A percentile compares a stretch with the other conserved stretches of the same genome.
Conservation (phyloP, 345 rosid species). For the Salix purpurea region DNA sequence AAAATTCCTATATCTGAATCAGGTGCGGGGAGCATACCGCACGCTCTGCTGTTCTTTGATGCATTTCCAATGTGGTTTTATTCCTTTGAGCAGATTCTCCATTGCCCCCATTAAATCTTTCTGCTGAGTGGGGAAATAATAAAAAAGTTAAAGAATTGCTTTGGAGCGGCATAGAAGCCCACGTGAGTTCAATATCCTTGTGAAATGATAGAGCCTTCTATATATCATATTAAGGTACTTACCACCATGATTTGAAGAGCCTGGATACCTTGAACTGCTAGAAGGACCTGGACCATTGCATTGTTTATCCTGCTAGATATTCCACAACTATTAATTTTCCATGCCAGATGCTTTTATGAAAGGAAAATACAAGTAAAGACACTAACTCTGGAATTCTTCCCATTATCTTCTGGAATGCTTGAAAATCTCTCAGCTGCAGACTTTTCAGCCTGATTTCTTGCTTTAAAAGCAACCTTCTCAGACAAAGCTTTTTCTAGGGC, state of each 20-base stretch:
- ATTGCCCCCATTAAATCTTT: slow-evolving; percentile 34
- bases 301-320: slow-evolving; percentile 54
- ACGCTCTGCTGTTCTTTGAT: slow-evolving; percentile 76
- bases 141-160: slow-evolving; percentile 24
- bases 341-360: not conserved
- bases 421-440: slow-evolving; percentile 42
- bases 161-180: not conserved
- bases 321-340: not conserved
- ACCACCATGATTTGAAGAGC: slow-evolving; percentile 45
- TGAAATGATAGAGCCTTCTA: not conserved
- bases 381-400: slow-evolving; percentile 15
- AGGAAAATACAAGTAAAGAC: not conserved
- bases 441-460: slow-evolving; percentile 48
- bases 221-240: slow-evolving; percentile 3
- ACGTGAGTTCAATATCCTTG: not conserved
- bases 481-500: slow-evolving; percentile 82
- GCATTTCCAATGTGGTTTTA: slow-evolving; percentile 68
- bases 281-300: slow-evolving; percentile 43
- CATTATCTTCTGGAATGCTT: slow-evolving; percentile 43
- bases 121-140: slow-evolving; percentile 21
- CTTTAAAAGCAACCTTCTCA: slow-evolving; percentile 41
- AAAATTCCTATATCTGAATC: not conserved
- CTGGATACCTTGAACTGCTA: slow-evolving; percentile 29
- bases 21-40: slow-evolving; percentile 48
- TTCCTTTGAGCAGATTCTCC: slow-evolving; percentile 59